These are phyloP conservation scores for Conticribra guillardii DNA, from an alignment of 108 stramenopile species.

Conservation along the genomic window DNA sequence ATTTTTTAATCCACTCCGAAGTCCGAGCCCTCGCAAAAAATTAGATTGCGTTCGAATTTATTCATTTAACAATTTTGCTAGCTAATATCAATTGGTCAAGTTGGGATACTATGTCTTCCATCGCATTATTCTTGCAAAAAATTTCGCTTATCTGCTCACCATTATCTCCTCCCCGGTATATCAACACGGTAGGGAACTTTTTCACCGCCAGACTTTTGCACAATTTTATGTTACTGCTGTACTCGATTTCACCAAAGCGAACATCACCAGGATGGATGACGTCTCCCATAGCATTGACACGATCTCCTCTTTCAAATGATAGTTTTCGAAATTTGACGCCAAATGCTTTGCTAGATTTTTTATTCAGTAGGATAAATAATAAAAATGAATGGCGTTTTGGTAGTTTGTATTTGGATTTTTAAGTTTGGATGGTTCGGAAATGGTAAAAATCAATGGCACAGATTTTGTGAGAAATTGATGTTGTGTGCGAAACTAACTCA, in stretches of 20 bases:
- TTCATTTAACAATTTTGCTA: not conserved
- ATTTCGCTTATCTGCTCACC: slow-evolving; percentile 31
- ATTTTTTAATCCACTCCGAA: too few species aligned
- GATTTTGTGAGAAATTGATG: too few species aligned
- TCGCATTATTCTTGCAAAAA: slow-evolving; percentile 32
- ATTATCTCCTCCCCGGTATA: slow-evolving; percentile 43
- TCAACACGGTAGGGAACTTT: slow-evolving; percentile 60
- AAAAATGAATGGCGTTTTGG: too few species aligned
- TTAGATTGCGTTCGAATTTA: too few species aligned
- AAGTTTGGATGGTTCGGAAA: too few species aligned
- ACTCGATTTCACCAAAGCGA: slow-evolving; percentile 74
- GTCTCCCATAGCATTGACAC: slow-evolving; percentile 31
- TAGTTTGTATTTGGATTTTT: too few species aligned
- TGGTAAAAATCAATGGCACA: too few species aligned
- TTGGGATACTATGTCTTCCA: slow-evolving; percentile 32
- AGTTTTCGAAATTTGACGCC: slow-evolving; percentile 44
- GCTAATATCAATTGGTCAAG: slow-evolving; percentile 15
- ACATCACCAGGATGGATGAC: slow-evolving; percentile 44
- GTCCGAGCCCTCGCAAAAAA: too few species aligned
- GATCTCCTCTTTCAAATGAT: slow-evolving; percentile 36
- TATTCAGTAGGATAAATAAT: too few species aligned
- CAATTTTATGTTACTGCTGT: slow-evolving; percentile 53
- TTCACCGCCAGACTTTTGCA: slow-evolving; percentile 57
- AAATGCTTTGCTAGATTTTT: slow-evolving; percentile 46
- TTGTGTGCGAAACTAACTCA: too few species aligned